Conservation (phyloP, 2,329 filamentous ascomycete species). For the Xylaria sp. region DNA sequence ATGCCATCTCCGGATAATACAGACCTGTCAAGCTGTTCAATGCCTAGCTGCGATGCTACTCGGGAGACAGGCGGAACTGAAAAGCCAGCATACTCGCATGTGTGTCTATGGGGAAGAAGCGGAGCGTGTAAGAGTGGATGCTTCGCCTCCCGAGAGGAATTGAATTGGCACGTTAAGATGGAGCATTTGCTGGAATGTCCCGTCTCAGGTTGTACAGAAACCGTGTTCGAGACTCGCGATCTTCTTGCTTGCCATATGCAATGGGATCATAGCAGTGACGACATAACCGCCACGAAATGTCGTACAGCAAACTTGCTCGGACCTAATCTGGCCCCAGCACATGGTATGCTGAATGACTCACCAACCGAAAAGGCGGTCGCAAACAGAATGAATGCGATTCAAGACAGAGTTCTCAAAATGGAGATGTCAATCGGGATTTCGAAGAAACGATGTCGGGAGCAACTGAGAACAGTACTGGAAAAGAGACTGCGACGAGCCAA, state of each 20-base stretch:
- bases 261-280: constrained; percentile 49
- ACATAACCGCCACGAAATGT: constrained; percentile 28
- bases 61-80: constrained; percentile 39
- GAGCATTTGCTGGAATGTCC: constrained; percentile 59
- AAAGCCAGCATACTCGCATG: constrained; percentile 46
- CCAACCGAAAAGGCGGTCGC: not conserved
- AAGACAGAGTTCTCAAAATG: constrained; percentile 47
- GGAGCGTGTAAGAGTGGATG: constrained; percentile 50
- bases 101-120: constrained; percentile 54
- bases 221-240: constrained; percentile 51
- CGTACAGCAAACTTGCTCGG: constrained; percentile 40
- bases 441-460: constrained; percentile 53
- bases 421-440: constrained; percentile 47
- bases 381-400: constrained; percentile 18
- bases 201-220: constrained; percentile 53
- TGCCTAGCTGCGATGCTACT: not conserved
- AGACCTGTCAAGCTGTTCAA: not conserved
- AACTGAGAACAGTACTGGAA: constrained; percentile 51
- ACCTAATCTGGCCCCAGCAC: not conserved
- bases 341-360: not conserved
- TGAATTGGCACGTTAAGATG: constrained; percentile 58
- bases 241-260: constrained; percentile 54
- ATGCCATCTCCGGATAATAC: not conserved
- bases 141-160: constrained; percentile 53
- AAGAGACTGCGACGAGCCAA: constrained; percentile 49